These are phyloP conservation scores for Claviceps sp. DNA, from an alignment of 2,329 filamentous ascomycete species.

Conservation along the genomic window DNA sequence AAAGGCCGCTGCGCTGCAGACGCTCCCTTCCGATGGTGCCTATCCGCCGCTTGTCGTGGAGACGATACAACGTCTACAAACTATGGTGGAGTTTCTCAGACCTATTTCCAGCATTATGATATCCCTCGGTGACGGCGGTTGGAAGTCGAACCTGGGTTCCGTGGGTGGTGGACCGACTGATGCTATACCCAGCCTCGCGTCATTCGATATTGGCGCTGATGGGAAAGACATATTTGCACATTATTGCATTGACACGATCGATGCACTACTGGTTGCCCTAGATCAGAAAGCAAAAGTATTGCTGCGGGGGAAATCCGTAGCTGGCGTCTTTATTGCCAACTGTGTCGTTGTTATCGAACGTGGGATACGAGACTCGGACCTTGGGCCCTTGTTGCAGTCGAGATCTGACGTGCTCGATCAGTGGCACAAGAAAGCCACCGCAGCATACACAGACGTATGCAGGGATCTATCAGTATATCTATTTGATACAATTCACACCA, in stretches of 20 bases:
- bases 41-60: slow-evolving; percentile 67
- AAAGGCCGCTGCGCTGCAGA: slow-evolving; percentile 49
- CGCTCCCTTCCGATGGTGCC: slow-evolving; percentile 65
- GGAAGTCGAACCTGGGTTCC: slow-evolving; percentile 45
- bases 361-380: slow-evolving; percentile 68
- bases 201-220: slow-evolving; percentile 81
- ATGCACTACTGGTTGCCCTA: slow-evolving; percentile 61
- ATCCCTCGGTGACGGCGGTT: slow-evolving; percentile 84
- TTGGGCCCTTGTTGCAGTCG: slow-evolving; percentile 55
- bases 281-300: slow-evolving; percentile 60
- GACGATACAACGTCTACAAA: slow-evolving; percentile 73
- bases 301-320: slow-evolving; percentile 62
- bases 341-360: slow-evolving; percentile 73
- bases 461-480: slow-evolving; percentile 75
- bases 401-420: slow-evolving; percentile 56
- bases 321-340: slow-evolving; percentile 87
- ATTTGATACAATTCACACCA: slow-evolving; percentile 87
- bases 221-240: slow-evolving; percentile 78
- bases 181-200: slow-evolving; percentile 55
- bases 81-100: slow-evolving; percentile 73
- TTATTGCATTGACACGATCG: slow-evolving; percentile 82
- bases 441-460: slow-evolving; percentile 75
- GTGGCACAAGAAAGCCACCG: slow-evolving; percentile 78
- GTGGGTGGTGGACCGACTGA: slow-evolving; percentile 45
- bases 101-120: slow-evolving; percentile 84